Percentiles rank a stretch among this genome's conserved stretches.
phyloP scores from a whole-genome alignment of 257 asterid genomes.

The Misopates orontium region DNA sequence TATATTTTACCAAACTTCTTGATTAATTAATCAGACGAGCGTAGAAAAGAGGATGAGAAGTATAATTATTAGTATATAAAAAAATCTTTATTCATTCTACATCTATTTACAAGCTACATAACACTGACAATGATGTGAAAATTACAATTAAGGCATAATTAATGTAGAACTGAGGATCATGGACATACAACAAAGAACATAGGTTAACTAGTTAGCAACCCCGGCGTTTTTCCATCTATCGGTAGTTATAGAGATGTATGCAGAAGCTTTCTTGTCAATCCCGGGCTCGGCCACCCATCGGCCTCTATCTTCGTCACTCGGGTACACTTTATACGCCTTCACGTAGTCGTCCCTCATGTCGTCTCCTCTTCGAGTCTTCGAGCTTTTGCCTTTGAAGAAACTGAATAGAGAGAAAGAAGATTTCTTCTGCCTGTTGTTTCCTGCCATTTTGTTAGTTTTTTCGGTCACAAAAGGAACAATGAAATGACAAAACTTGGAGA shows the following conservation, averaged over 20 bases:
- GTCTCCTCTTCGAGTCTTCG: slow-evolving; percentile 25
- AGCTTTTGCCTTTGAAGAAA: slow-evolving; percentile 47
- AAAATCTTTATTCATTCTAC: too few species aligned
- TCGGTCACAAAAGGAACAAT: too few species aligned
- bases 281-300: slow-evolving; percentile 86
- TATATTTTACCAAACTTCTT: too few species aligned
- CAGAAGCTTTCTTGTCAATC: slow-evolving; percentile 63
- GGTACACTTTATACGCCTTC: slow-evolving; percentile 75
- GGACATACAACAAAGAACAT: neutral
- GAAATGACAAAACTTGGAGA: slow-evolving; percentile 1
- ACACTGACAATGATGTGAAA: neutral
- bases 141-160: neutral
- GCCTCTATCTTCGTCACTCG: slow-evolving; percentile 79
- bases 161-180: neutral
- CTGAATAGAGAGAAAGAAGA: slow-evolving; percentile 52
- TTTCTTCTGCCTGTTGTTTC: slow-evolving; percentile 55
- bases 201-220: slow-evolving; percentile 26
- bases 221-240: slow-evolving; percentile 51
- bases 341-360: slow-evolving; percentile 41
- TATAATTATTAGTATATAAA: too few species aligned
- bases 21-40: too few species aligned
- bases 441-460: slow-evolving; percentile 41
- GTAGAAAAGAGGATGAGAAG: too few species aligned
- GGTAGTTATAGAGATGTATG: slow-evolving; percentile 50
- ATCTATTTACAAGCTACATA: too few species aligned